A percentile compares a stretch with the other conserved stretches of the same genome.
Evolutionary conservation across 345 rosid genomes (phyloP).

Genomic region (Microthlaspi erraticum): DNA sequence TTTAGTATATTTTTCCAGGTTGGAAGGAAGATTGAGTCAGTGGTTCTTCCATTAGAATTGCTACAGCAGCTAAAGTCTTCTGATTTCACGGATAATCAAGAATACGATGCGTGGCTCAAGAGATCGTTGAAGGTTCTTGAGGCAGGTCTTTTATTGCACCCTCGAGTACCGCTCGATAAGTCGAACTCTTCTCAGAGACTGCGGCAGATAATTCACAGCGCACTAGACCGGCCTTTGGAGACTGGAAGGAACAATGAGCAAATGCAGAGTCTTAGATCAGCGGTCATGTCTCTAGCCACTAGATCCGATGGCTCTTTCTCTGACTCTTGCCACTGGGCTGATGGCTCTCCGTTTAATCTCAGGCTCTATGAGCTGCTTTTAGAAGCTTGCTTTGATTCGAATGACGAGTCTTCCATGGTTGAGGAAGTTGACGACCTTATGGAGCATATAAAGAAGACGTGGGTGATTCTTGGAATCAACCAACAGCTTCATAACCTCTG

Average conservation of each 20-base stretch:
- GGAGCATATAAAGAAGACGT: conserved; percentile 97
- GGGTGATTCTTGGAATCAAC: conserved; percentile 89
- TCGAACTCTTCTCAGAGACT: conserved; percentile 67
- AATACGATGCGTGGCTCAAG: conserved; percentile 86
- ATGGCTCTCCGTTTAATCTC: conserved; percentile 88
- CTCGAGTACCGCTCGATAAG: conserved; percentile 81
- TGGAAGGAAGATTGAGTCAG: conserved; percentile 85
- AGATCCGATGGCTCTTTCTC: conserved; percentile 85
- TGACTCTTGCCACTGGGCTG: conserved; percentile 97
- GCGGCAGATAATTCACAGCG: conserved; percentile 72
- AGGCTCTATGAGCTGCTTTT: conserved; percentile 84
- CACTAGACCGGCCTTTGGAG: conserved; percentile 78
- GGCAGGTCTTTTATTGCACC: conserved; percentile 85
- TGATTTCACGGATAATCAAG: conserved; percentile 89
- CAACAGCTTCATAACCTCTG: conserved; percentile 87
- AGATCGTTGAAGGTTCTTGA: conserved; percentile 85
- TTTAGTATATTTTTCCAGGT: conserved; percentile 51
- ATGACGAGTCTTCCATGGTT: conserved; percentile 65
- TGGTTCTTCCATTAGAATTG: conserved; percentile 87
- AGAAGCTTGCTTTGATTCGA: conserved; percentile 83
- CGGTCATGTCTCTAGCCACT: conserved; percentile 79
- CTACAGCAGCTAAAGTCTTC: conserved; percentile 90
- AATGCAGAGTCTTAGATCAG: conserved; percentile 90
- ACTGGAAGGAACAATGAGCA: conserved; percentile 93
- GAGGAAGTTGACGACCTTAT: conserved; percentile 95